Evolutionary conservation across 2,329 filamentous ascomycete genomes (phyloP), one percentile per base, ranked within the genome.

Genomic region (Sporothrix inflata): DNA sequence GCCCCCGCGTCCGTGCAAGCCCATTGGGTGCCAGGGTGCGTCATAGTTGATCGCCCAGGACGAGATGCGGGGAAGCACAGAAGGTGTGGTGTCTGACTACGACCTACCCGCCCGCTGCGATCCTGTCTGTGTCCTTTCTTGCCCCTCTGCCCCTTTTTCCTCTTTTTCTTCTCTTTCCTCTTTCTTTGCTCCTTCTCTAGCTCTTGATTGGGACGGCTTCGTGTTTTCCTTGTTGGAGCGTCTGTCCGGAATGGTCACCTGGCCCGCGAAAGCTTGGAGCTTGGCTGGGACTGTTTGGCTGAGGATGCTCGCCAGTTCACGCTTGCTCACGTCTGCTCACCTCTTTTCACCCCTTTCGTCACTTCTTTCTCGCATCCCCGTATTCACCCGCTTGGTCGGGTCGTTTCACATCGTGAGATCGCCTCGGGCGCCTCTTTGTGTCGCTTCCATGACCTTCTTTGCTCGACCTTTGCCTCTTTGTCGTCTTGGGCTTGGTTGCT

Each of bases 41-140:
- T 49, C 63, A 49, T 34, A 49, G 40, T 30, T 66, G 63, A 65
- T 66, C 63, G 63, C 27, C 61, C 24, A 47, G 40, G 14, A n/a
- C 57, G 0, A 65, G 63, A 66, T 66, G 63, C 63, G 63, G 63
- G 42, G 63, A 66, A 65, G 38, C 60, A 65, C 40, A 61, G 38
- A 11, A n/a, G 42, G 21, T 45, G 63, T 66, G 63, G 63, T 49
- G 63, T 66, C 63, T 66, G 63, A 66, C 63, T 65, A 65, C 61
- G 61, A 30, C 61, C 40, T 8, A 21, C n/a, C 14, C 9, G 14
- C 45, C 55, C n/a, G n/a, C n/a, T n/a, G n/a, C n/a, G n/a, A n/a
- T n/a, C n/a, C 16, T 38, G 55, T n/a, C 38, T 38, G 55, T 19
- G 27, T 4, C 11, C 19, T n/a, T 40, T 40, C 38, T 19, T 14